Evolutionary conservation across 176 grass and related monocot genomes (phyloP).

Genomic region (Tillandsia leiboldiana): DNA sequence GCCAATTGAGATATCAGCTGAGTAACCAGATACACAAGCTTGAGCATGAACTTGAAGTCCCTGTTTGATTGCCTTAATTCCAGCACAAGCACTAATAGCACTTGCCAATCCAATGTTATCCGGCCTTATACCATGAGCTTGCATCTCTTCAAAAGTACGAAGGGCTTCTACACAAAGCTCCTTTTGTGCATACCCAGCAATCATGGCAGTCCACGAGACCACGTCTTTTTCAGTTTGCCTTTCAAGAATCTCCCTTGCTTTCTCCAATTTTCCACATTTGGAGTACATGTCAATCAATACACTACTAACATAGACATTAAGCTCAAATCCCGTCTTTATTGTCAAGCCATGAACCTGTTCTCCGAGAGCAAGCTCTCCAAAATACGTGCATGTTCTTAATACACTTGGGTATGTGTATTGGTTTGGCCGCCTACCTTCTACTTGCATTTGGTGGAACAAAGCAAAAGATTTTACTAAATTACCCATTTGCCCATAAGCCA

Average conservation of each 20-base stretch:
- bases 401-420: conserved; percentile 72
- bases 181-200: conserved; percentile 67
- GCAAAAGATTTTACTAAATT: conserved; percentile 49
- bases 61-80: conserved; percentile 51
- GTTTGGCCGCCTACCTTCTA: conserved; percentile 36
- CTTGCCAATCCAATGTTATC: conserved; percentile 71
- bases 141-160: conserved; percentile 55
- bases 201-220: conserved; percentile 66
- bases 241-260: conserved; percentile 40
- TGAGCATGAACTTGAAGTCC: conserved; percentile 28
- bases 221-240: conserved; percentile 55
- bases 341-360: conserved; percentile 50
- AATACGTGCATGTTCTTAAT: conserved; percentile 49
- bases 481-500: conserved; percentile 47
- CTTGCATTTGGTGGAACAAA: conserved; percentile 52
- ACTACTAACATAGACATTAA: conserved; percentile 60
- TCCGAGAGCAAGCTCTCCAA: conserved; percentile 39
- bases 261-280: conserved; percentile 36
- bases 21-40: conserved; percentile 51
- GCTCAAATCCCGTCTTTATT: conserved; percentile 30
- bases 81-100: conserved; percentile 59
- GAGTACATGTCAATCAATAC: conserved; percentile 71
- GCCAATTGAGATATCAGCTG: conserved; percentile 46
- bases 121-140: conserved; percentile 40
- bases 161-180: conserved; percentile 46